Base-by-base conservation (phyloP, 192 early-diverging fungal genomes). In the Entomortierella lignicola region DNA sequence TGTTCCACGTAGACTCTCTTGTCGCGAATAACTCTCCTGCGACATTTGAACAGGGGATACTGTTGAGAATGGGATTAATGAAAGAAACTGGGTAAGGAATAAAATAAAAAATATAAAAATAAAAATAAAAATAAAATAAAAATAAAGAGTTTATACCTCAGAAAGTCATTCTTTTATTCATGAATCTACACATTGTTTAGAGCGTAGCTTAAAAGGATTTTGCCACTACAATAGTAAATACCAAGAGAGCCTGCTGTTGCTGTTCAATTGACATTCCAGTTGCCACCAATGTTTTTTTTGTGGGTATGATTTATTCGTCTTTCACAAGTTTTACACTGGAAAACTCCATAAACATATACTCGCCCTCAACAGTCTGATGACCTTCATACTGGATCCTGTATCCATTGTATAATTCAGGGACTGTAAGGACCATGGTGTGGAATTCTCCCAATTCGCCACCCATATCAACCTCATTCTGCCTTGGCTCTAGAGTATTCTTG, bases 381-480 rank as follows among this genome's bases (percentile, higher is more conserved):
- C 74, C 72, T 4, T 55, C 50, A 25, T 51, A 71, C 7, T 77
- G 47, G 15, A 72, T 60, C 44, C 71, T 47, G 42, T 63, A 55
- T 18, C 77, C 77, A 48, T 70, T 70, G 8, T 60, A 74, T 17
- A 85, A 83, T 15, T 85, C 71, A 8, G 89, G 87, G n/a, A 85
- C 88, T 34, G 89, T 79, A 1, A 89, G 61, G 4, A 89, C 88
- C 90, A 91, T 91, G 2, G 90, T 91, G 55, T 92, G 91, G 53
- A 88, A 91, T 67, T 92, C 91, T 13, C 91, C 91, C 44, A 81
- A 84, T 66, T 92, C 91, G 13, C 91, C 91, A 27, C 84, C 84
- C 61, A 84, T 65, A 53, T 91, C 90, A 10, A 92, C 84, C 0
- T 80, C 69, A 12, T 63, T 55, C 2, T 53, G 47, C 26, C 77